Evolutionary conservation across 2,329 filamentous ascomycete species (phyloP).

Genomic region (Colletotrichum truncatum): DNA sequence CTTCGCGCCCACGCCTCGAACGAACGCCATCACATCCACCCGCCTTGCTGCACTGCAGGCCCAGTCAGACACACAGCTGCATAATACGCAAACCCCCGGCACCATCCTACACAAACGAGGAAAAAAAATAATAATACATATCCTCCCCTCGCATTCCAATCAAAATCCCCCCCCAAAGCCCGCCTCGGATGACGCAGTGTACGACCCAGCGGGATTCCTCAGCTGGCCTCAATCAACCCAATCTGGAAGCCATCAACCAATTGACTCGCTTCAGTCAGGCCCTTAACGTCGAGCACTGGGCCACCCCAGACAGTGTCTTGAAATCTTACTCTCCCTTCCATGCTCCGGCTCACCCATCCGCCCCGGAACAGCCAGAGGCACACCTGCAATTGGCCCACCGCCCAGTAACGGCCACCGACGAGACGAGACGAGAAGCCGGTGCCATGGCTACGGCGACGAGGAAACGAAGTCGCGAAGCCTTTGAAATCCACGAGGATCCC

Average conservation of each 20-base stretch:
- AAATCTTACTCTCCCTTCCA: slow-evolving; percentile 23
- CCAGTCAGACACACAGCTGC: background rate
- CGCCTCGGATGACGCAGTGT: slow-evolving; percentile 30
- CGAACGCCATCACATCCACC: too few species aligned
- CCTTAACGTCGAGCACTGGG: slow-evolving; percentile 28
- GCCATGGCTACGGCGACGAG: slow-evolving; percentile 26
- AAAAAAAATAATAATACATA: too few species aligned
- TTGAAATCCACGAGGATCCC: slow-evolving; percentile 60
- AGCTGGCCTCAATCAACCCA: slow-evolving; percentile 26
- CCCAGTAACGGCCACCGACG: slow-evolving; percentile 20
- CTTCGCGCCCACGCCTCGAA: too few species aligned
- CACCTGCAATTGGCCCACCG: slow-evolving; percentile 25
- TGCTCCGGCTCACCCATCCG: slow-evolving; percentile 1
- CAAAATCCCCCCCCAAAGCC: background rate
- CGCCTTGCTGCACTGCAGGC: too few species aligned
- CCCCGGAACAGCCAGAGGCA: background rate
- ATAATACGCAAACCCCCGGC: background rate
- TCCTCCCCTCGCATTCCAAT: background rate
- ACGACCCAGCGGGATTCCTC: slow-evolving; percentile 28
- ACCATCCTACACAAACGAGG: background rate
- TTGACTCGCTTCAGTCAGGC: slow-evolving; percentile 27
- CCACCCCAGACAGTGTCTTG: slow-evolving; percentile 23
- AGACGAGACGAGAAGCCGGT: background rate
- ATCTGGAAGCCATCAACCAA: slow-evolving; percentile 27
- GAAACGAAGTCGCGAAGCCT: slow-evolving; percentile 45